Base-by-base conservation (phyloP, 768 basidiomycete species). In the Chlorophyllum brunneum region DNA sequence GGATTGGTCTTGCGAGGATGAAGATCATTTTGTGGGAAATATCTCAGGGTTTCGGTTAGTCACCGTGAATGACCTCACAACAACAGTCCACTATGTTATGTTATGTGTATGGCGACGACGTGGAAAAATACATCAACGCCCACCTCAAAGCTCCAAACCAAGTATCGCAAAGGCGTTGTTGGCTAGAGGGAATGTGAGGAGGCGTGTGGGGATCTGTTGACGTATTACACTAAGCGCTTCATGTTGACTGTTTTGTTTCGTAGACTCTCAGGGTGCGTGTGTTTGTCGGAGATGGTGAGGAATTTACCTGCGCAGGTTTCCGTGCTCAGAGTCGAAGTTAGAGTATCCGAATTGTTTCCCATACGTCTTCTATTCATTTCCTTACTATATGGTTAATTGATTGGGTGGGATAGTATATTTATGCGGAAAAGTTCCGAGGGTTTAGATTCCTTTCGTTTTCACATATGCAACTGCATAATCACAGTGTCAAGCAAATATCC, bases 81-180 rank as follows among this genome's bases (percentile, higher is more conserved):
- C 72, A 2, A 77, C 77, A 13, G 76, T 77, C 20, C 72, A 69
- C 54, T 70, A 70, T 54, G 7, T 43, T 43, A 51, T 36, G 23
- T 36, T 31, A 6, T 22, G 29, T 83, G 59, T 85, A 83, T 69
- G 82, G 81, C 13, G 67, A 72, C 34, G 77, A 83, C 24, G 83
- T 85, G 23, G 84, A 85, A 63, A 78, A 74, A 41, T 85, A 83
- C 59, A 59, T 86, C 22, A 83, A 87, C 13, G 81, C 85, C n/a
- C 85, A 83, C 59, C 63, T 87, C 40, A 70, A 74, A 50, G 84
- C 83, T 13, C 83, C 84, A 0, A 76, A 79, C 42, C 70, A 38
- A 77, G 83, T 54, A 61, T 81, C 2, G 74, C 77, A 3, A 74
- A 68, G 51, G 85, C 84, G 1, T 64, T 85, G 52, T 59, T 84